A percentile compares a stretch with the other conserved stretches of the same genome.
Evolutionary conservation across 352 stramenopile species (phyloP).

Genomic region (Peronospora destructor): DNA sequence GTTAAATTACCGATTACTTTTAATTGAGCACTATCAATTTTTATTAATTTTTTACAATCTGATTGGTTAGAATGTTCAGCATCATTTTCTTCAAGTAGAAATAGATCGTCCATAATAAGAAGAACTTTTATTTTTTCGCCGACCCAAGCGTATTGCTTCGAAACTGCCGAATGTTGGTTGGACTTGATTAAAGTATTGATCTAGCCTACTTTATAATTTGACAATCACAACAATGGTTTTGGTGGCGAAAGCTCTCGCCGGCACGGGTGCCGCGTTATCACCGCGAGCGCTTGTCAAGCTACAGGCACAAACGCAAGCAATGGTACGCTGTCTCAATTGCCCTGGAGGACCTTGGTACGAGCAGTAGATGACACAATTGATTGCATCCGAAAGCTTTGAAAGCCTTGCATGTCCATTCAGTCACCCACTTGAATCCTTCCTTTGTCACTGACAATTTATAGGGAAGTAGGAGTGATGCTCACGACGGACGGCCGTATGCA

Average conservation of each 20-base stretch:
- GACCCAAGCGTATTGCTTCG: too few relatives aligned
- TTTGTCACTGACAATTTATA: constrained; percentile 6
- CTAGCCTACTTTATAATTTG: not conserved
- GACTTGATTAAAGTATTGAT: constrained; percentile 14
- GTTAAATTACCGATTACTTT: too few relatives aligned
- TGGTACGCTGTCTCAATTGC: constrained; percentile 57
- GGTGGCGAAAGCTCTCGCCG: constrained; percentile 44
- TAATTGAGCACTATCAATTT: too few relatives aligned
- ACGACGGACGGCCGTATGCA: constrained; percentile 73
- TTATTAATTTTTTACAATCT: too few relatives aligned
- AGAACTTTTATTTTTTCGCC: too few relatives aligned
- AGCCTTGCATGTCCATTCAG: not conserved
- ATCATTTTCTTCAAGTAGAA: too few relatives aligned
- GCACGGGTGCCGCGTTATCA: constrained; percentile 30
- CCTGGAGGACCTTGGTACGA: constrained; percentile 50
- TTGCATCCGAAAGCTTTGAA: too few relatives aligned
- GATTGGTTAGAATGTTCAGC: too few relatives aligned
- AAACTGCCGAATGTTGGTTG: too few relatives aligned
- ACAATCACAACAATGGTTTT: constrained; percentile 39
- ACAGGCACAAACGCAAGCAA: constrained; percentile 59
- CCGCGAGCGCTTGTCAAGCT: constrained; percentile 37
- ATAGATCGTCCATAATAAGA: too few relatives aligned
- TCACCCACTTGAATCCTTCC: too few relatives aligned
- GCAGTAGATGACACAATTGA: too few relatives aligned
- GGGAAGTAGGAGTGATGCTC: constrained; percentile 75